Evolutionary conservation across 2,329 filamentous ascomycete species (phyloP).

Genomic region (Gaeumannomyces tritici): DNA sequence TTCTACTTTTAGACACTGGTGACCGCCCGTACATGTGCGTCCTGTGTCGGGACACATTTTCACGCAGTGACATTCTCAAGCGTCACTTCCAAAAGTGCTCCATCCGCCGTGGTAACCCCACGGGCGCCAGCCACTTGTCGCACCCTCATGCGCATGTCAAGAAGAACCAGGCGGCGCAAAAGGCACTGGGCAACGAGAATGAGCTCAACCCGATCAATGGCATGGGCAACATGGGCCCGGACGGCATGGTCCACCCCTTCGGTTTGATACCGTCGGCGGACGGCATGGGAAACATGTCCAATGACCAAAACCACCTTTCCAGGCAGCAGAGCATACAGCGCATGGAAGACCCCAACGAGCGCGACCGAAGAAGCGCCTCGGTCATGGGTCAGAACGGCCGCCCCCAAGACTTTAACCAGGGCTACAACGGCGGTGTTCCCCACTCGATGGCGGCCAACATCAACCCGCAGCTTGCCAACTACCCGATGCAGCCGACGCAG

Average conservation of each 20-base stretch:
- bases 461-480: slow-evolving; percentile 54
- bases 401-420: slow-evolving; percentile 35
- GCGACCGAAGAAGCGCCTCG: slow-evolving; percentile 49
- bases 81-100: slow-evolving; percentile 99
- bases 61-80: slow-evolving; percentile 94
- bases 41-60: slow-evolving; percentile 95
- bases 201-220: slow-evolving; percentile 53
- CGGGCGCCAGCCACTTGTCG: slow-evolving; percentile 86
- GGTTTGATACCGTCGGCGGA: slow-evolving; percentile 40
- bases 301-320: slow-evolving; percentile 53
- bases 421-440: slow-evolving; percentile 47
- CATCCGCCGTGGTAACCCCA: slow-evolving; percentile 89
- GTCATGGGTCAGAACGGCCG: slow-evolving; percentile 37
- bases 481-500: slow-evolving; percentile 53
- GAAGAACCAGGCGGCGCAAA: slow-evolving; percentile 57
- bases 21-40: slow-evolving; percentile 98
- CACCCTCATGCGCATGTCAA: slow-evolving; percentile 85
- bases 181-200: slow-evolving; percentile 40
- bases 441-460: slow-evolving; percentile 53
- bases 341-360: slow-evolving; percentile 43
- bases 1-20: slow-evolving; percentile 65
- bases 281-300: slow-evolving; percentile 47
- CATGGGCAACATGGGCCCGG: slow-evolving; percentile 44
- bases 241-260: slow-evolving; percentile 41
- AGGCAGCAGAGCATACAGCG: slow-evolving; percentile 51